Base-by-base conservation (phyloP, 257 asterid species). In the Solanum chmielewskii region DNA sequence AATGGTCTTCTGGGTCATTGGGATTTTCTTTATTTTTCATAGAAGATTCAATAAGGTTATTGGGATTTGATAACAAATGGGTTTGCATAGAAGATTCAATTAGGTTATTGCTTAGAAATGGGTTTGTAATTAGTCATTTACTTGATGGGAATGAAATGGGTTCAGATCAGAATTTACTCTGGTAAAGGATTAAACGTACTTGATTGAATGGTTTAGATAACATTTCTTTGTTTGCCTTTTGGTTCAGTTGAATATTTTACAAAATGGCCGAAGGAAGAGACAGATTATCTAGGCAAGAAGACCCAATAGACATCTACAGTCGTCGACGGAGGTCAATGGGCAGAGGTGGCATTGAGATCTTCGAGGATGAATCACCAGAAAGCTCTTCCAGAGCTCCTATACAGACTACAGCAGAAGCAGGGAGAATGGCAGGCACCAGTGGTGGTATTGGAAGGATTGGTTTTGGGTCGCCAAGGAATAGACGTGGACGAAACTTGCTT, bases 211-310 rank as follows among this genome's bases (percentile, higher is more conserved):
- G 31, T 66, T 85, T 11, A 35, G 6, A 29, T 49, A 29, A 25
- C 37, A 64, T 62, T 37, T 29, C 9, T 73, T 21, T 73, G 10
- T 37, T 21, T 20, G 16, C 1, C 42, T 56, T 39, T 83, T 44
- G 83, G 56, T 75, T 76, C 83, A 80, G 88, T 77, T 45, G 84
- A 44, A 78, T 45, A 78, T 86, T 56, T 87, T 62, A 89, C 80
- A 78, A 71, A 87, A 94, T 95, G 98, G 89, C 97, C 25, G 94
- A 91, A 74, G 88, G 90, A 14, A 91, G 98, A 87, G 96, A 95
- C 87, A 86, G 97, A 83, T 33, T 92, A 25, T 68, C 92, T 9
- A 89, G 93, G 90, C 90, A 86, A 3, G 96, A 88, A 29, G 93
- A 92, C 29, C 83, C 83, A n/a, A 35, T 92, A 8, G 86, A 84